Conservation (phyloP, 257 asterid species). For the Cinchona pubescens region DNA sequence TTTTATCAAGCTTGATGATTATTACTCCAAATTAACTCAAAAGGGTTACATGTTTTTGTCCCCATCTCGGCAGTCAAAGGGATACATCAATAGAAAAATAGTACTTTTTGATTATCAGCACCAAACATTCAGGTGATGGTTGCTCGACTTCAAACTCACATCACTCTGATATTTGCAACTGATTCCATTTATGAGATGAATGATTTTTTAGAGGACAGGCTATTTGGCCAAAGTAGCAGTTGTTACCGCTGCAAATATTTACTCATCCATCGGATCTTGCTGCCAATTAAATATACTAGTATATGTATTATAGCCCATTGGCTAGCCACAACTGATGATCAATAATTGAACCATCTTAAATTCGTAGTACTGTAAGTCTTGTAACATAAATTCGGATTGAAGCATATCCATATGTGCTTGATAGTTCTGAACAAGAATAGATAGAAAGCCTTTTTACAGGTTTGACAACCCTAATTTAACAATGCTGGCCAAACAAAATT, state of each 20-base stretch:
- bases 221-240: not conserved
- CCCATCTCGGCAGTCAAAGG: not conserved
- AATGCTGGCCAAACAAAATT: not conserved
- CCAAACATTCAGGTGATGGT: not conserved
- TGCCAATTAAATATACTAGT: not conserved
- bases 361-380: too few species aligned
- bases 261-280: not conserved
- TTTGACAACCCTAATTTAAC: not conserved
- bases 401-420: not conserved
- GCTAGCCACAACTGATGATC: not conserved
- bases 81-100: not conserved
- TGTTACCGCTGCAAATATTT: constrained; percentile 15
- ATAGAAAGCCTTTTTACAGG: not conserved
- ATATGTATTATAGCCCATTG: not conserved
- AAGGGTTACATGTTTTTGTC: too few species aligned
- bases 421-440: not conserved
- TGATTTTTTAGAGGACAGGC: not conserved
- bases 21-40: too few species aligned
- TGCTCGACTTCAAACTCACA: not conserved
- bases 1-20: too few species aligned
- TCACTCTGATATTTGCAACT: not conserved
- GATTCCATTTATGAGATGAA: constrained; percentile 10
- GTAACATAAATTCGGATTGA: not conserved
- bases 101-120: not conserved
- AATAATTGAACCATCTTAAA: not conserved